Conservation (phyloP, 305 asterid species). For the Salvia sclarea region DNA sequence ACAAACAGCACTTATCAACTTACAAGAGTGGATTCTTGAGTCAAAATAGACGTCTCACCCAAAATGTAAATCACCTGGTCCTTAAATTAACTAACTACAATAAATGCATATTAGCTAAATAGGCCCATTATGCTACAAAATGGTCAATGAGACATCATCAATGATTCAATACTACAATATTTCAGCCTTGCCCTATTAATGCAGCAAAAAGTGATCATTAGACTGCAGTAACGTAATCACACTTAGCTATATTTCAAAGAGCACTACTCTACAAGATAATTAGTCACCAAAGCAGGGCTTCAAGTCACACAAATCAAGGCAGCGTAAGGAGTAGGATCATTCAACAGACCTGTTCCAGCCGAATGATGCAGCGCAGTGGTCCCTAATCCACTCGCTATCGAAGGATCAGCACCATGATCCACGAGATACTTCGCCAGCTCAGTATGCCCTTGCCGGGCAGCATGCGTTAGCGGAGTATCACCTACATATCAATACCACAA, state of each 20-base stretch:
- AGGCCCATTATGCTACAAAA: not conserved
- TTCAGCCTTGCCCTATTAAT: not conserved
- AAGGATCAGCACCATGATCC: constrained; percentile 78
- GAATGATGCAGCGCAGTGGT: constrained; percentile 85
- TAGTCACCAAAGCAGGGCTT: not conserved
- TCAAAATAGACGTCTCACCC: not conserved
- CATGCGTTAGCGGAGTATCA: constrained; percentile 87
- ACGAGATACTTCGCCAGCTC: constrained; percentile 71
- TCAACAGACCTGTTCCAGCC: constrained; percentile 69
- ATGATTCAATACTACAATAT: not conserved
- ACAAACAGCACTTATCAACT: not conserved
- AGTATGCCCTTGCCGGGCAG: constrained; percentile 89
- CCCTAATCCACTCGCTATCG: constrained; percentile 83
- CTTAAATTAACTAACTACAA: constrained; percentile 7
- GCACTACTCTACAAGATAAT: not conserved
- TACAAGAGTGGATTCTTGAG: not conserved
- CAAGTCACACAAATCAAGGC: not conserved
- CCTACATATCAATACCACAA: constrained; percentile 46
- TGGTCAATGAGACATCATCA: not conserved
- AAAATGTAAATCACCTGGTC: not conserved
- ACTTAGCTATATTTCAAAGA: not conserved
- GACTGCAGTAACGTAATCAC: not conserved
- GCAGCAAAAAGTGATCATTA: not conserved
- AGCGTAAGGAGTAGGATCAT: not conserved
- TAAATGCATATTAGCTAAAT: not conserved